A percentile compares a stretch with the other conserved stretches of the same genome.
Conservation (phyloP, 106 monocot species). For the Xerophyta viscosa region DNA sequence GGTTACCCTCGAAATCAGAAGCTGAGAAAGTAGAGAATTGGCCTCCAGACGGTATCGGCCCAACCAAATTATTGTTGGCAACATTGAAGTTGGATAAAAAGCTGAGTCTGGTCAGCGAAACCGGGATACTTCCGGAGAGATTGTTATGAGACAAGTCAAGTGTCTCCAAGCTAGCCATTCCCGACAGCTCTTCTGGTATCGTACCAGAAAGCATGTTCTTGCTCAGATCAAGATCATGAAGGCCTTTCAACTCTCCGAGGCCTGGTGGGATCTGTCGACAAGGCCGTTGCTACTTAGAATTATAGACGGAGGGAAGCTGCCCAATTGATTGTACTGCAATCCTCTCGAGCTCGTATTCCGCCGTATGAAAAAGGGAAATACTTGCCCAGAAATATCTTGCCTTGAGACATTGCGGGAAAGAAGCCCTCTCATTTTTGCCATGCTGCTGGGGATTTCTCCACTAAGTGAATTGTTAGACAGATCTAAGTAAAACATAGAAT, state of each 20-base stretch:
- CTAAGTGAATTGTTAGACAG: slow-evolving; percentile 48
- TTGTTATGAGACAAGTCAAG: slow-evolving; percentile 45
- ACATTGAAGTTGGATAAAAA: slow-evolving; percentile 39
- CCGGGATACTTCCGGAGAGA: slow-evolving; percentile 34
- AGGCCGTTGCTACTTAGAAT: slow-evolving; percentile 26
- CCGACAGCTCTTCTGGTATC: slow-evolving; percentile 39
- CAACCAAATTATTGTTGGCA: slow-evolving; percentile 35
- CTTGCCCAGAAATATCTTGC: not conserved
- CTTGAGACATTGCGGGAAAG: slow-evolving; percentile 6
- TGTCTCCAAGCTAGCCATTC: slow-evolving; percentile 32
- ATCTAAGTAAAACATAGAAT: slow-evolving; percentile 45
- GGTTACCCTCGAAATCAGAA: slow-evolving; percentile 21
- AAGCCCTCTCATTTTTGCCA: slow-evolving; percentile 21
- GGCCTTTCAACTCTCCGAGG: slow-evolving; percentile 25
- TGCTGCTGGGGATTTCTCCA: slow-evolving; percentile 33
- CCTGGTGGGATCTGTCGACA: slow-evolving; percentile 18
- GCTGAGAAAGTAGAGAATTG: slow-evolving; percentile 45
- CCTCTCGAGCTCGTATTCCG: slow-evolving; percentile 12
- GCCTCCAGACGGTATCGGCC: slow-evolving; percentile 23
- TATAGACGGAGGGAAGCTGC: slow-evolving; percentile 30
- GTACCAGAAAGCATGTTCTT: slow-evolving; percentile 28
- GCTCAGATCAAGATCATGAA: slow-evolving; percentile 34
- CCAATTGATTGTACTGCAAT: slow-evolving; percentile 28
- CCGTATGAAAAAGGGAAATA: slow-evolving; percentile 25
- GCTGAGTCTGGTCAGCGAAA: slow-evolving; percentile 19